These are phyloP conservation scores for Linnemannia exigua DNA, from an alignment of 192 early-diverging fungal genomes.

Conservation along the genomic window DNA sequence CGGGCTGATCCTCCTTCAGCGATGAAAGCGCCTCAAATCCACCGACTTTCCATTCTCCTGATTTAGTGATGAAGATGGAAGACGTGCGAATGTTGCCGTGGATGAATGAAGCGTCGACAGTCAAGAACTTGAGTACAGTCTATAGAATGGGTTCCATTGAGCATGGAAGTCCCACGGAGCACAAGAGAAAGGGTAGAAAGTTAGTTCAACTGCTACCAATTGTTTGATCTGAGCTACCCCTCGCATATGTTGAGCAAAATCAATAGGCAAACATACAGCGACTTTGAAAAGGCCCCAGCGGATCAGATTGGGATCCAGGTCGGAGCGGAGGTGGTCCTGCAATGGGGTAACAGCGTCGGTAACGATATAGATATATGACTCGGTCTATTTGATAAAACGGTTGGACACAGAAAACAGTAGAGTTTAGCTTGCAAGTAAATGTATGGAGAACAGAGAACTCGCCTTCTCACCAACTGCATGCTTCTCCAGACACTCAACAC, in stretches of 20 bases:
- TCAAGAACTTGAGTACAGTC: slow-evolving; percentile 90
- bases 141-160: slow-evolving; percentile 38
- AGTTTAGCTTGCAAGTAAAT: background rate
- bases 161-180: no score
- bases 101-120: slow-evolving; percentile 86
- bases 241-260: background rate
- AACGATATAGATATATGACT: slow-evolving; percentile 86
- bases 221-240: background rate
- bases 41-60: slow-evolving; percentile 97
- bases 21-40: slow-evolving; percentile 86
- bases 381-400: slow-evolving; percentile 61
- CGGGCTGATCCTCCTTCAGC: slow-evolving; percentile 76
- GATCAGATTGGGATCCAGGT: slow-evolving; percentile 72
- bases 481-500: background rate
- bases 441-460: background rate
- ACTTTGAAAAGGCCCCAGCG: slow-evolving; percentile 93
- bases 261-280: slow-evolving; percentile 69
- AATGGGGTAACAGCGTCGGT: slow-evolving; percentile 90
- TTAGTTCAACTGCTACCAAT: background rate
- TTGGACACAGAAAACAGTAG: background rate
- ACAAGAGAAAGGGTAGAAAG: slow-evolving; percentile 2
- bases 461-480: background rate
- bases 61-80: slow-evolving; percentile 89
- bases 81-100: slow-evolving; percentile 88
- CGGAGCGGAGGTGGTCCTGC: slow-evolving; percentile 60